These are phyloP conservation scores for Prunus salicina DNA, from an alignment of 306 rosid genomes.

Conservation along the genomic window DNA sequence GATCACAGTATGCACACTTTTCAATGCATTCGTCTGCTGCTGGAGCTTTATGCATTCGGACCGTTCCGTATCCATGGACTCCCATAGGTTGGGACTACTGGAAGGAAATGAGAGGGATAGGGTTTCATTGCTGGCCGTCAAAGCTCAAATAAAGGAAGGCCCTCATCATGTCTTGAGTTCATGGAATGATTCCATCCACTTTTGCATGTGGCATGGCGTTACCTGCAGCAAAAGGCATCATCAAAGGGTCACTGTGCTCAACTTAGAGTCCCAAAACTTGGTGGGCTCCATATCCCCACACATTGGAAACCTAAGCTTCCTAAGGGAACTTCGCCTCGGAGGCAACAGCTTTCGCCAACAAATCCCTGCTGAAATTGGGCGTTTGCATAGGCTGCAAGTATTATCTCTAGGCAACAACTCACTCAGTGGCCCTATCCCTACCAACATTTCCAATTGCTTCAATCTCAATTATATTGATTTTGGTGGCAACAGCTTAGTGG, in stretches of 20 bases:
- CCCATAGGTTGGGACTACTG: too few relatives aligned
- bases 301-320: not conserved
- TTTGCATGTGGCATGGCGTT: conserved; percentile 16
- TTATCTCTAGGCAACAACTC: rapidly evolving
- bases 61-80: not conserved
- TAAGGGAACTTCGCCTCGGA: too few relatives aligned
- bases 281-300: conserved; percentile 12
- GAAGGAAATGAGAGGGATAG: not conserved
- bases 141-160: not conserved
- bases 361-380: too few relatives aligned
- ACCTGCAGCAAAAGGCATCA: conserved; percentile 5
- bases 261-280: not conserved
- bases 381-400: not conserved
- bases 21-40: not conserved
- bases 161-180: not conserved
- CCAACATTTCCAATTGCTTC: not conserved
- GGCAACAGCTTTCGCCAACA: too few relatives aligned
- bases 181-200: conserved; percentile 19
- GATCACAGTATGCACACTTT: not conserved
- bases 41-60: not conserved
- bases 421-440: not conserved
- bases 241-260: conserved; percentile 6
- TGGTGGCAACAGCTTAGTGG: not conserved
- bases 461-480: rapidly evolving
- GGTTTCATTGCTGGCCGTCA: conserved; percentile 10